A percentile compares a stretch with the other conserved stretches of the same genome.
Conservation (phyloP, 1,284 basidiomycete genomes). For the Rhodotorula mucilaginosa region DNA sequence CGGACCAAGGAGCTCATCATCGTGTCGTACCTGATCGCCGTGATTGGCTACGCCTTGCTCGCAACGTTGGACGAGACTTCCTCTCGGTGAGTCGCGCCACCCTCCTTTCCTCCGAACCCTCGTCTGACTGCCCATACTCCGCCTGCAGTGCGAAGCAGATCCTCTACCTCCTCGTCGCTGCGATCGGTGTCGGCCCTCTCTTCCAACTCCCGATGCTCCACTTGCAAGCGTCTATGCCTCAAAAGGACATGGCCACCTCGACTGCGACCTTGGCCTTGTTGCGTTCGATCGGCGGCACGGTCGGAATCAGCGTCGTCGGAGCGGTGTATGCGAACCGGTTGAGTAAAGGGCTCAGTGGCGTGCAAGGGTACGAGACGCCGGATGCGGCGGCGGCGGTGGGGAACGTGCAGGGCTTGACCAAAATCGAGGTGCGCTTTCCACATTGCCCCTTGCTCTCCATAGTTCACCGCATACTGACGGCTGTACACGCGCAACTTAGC, state of each 20-base stretch:
- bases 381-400: slow-evolving; percentile 22
- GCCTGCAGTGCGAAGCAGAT: slow-evolving; percentile 32
- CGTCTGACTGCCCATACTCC: neutral
- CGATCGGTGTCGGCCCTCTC: slow-evolving; percentile 35
- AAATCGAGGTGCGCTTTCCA: slow-evolving; percentile 30
- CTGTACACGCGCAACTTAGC: slow-evolving; percentile 35
- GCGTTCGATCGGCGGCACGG: slow-evolving; percentile 70
- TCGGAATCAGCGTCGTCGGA: slow-evolving; percentile 59
- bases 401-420: slow-evolving; percentile 41
- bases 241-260: slow-evolving; percentile 74
- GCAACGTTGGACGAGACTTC: slow-evolving; percentile 42
- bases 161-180: slow-evolving; percentile 40
- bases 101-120: neutral
- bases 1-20: slow-evolving; percentile 36
- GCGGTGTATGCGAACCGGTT: slow-evolving; percentile 45
- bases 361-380: slow-evolving; percentile 34
- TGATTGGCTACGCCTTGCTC: slow-evolving; percentile 45
- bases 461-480: neutral
- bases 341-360: slow-evolving; percentile 25
- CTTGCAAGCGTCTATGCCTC: slow-evolving; percentile 74
- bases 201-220: slow-evolving; percentile 53
- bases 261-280: slow-evolving; percentile 70
- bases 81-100: slow-evolving; percentile 12
- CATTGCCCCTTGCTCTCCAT: slow-evolving; percentile 11
- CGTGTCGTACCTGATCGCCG: slow-evolving; percentile 30